Evolutionary conservation across 805 yeast species (phyloP).

Genomic region (Metschnikowia bowlesiae): DNA sequence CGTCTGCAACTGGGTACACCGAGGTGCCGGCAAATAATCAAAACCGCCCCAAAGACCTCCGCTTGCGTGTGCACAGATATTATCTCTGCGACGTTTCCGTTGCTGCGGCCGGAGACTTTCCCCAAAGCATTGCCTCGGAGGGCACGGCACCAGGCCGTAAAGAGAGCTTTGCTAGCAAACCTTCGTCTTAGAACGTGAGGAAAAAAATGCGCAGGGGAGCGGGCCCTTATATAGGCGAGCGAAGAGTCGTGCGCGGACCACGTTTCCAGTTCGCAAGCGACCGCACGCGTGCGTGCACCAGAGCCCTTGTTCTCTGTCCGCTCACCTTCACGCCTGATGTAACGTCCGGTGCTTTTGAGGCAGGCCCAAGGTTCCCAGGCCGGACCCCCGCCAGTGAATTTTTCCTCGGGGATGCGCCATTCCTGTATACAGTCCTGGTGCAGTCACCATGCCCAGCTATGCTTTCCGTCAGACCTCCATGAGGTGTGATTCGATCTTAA

Average conservation of each 20-base stretch:
- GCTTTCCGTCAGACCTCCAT: no score
- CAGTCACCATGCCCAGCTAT: no score
- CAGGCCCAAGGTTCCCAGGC: no score
- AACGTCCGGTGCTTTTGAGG: no score
- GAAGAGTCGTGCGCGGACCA: conserved; percentile 9
- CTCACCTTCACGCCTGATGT: no score
- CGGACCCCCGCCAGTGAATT: no score
- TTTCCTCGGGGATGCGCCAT: no score
- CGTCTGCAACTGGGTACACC: neutral
- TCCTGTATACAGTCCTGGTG: no score
- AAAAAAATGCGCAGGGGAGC: conserved; percentile 10
- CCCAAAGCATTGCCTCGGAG: conserved; percentile 57
- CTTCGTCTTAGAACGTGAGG: conserved; percentile 63
- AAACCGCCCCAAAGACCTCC: neutral
- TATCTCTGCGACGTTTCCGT: conserved; percentile 53
- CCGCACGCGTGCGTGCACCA: no score
- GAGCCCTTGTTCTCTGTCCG: no score
- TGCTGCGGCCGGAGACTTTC: conserved; percentile 78
- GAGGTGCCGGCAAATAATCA: neutral
- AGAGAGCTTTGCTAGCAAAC: conserved; percentile 76
- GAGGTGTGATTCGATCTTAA: no score
- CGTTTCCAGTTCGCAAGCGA: neutral
- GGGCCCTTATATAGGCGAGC: neutral
- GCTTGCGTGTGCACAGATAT: conserved; percentile 6
- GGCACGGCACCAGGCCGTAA: conserved; percentile 27